phyloP scores from a whole-genome alignment of 805 yeast species.

The Lipomyces mesembrius region DNA sequence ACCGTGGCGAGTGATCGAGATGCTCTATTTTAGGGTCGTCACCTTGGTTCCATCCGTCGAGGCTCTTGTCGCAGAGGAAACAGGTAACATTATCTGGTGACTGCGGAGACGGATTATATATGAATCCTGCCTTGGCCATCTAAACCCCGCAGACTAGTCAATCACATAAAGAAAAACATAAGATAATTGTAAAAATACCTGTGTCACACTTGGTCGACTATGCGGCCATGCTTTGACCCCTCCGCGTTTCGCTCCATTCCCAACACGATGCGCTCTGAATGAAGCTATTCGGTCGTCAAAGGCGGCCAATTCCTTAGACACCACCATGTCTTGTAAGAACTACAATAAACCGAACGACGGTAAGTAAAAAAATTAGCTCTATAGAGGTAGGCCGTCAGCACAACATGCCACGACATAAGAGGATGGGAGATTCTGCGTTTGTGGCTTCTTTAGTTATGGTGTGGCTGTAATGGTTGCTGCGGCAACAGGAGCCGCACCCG shows the following conservation, averaged over 20 bases:
- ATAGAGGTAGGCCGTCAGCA: background rate
- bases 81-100: constrained; percentile 61
- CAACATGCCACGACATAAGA: background rate
- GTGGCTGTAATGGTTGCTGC: background rate
- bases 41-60: constrained; percentile 61
- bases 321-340: constrained; percentile 11
- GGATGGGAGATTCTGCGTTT: background rate
- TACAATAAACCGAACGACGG: background rate
- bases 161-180: background rate
- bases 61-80: constrained; percentile 58
- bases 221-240: constrained; percentile 35
- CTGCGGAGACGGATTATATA: constrained; percentile 56
- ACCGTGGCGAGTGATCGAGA: constrained; percentile 44
- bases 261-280: constrained; percentile 25
- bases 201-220: constrained; percentile 29
- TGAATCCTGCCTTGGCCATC: constrained; percentile 65
- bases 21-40: constrained; percentile 61
- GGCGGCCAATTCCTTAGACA: constrained; percentile 24
- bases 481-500: background rate
- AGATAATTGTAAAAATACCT: constrained; percentile 21
- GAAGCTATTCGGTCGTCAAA: constrained; percentile 36
- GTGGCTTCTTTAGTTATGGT: background rate
- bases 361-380: background rate
- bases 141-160: constrained; percentile 9
- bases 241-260: constrained; percentile 16